Percentiles rank a stretch among this genome's conserved stretches.
Conservation (phyloP, 441 rosid genomes). For the Populus hybrid region DNA sequence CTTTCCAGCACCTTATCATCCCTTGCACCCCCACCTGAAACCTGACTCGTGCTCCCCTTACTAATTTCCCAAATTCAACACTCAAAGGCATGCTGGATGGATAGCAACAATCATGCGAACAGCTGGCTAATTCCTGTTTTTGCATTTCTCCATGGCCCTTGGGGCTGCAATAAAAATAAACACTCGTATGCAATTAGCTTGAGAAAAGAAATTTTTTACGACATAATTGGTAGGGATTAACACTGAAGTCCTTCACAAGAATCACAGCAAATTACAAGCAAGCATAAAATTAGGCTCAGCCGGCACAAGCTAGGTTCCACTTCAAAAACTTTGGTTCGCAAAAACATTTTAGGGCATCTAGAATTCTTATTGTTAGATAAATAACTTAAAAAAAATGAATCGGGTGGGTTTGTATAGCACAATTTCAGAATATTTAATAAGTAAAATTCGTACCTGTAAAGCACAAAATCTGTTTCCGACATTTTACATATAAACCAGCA, state of each 20-base stretch:
- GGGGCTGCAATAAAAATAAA: constrained; percentile 46
- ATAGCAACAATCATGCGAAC: constrained; percentile 17
- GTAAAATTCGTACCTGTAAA: background rate
- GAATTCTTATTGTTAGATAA: background rate
- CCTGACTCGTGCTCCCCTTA: background rate
- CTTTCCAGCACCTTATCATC: constrained; percentile 23
- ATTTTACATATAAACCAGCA: background rate
- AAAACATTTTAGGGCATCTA: background rate
- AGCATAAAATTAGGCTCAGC: background rate
- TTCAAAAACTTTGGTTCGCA: background rate
- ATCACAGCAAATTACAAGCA: background rate
- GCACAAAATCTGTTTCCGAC: background rate
- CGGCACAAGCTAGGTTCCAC: background rate
- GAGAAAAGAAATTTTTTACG: background rate
- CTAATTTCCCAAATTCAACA: constrained; percentile 14
- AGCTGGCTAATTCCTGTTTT: constrained; percentile 41
- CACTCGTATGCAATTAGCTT: background rate
- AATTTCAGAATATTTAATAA: no score
- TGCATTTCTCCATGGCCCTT: constrained; percentile 23
- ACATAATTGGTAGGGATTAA: background rate
- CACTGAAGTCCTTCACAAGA: background rate
- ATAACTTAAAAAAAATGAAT: background rate
- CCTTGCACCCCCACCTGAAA: background rate
- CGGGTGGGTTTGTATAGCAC: background rate
- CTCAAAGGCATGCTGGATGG: constrained; percentile 25